These are phyloP conservation scores for Mucor piriformis DNA, from an alignment of 371 early-diverging fungal genomes.

Conservation along the genomic window DNA sequence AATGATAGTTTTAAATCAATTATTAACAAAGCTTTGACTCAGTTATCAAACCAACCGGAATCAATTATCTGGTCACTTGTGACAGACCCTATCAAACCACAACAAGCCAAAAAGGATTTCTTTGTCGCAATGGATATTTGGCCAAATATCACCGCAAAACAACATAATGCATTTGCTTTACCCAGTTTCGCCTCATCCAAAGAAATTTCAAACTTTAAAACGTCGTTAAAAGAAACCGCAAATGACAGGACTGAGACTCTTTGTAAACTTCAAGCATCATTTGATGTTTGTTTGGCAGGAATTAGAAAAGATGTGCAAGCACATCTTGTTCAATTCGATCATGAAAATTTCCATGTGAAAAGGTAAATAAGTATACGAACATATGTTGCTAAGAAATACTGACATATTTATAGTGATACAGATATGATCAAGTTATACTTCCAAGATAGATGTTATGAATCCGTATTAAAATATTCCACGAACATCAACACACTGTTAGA, in stretches of 20 bases:
- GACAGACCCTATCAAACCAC: conserved; percentile 23
- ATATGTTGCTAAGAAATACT: neutral
- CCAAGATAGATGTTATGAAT: conserved; percentile 25
- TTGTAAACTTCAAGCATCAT: conserved; percentile 19
- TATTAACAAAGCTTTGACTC: conserved; percentile 30
- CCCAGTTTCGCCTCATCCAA: conserved; percentile 30
- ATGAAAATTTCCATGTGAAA: conserved; percentile 26
- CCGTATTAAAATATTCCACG: conserved; percentile 19
- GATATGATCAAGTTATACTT: conserved; percentile 30
- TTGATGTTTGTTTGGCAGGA: conserved; percentile 23
- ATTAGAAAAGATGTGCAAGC: conserved; percentile 29
- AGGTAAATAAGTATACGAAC: conserved; percentile 18
- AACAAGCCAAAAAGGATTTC: neutral
- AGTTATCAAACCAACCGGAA: conserved; percentile 41
- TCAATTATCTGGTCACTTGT: conserved; percentile 31
- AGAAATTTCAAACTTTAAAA: conserved; percentile 33
- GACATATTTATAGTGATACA: conserved; percentile 26
- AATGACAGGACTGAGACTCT: conserved; percentile 28
- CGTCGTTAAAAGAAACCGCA: conserved; percentile 27
- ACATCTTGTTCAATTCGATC: conserved; percentile 17
- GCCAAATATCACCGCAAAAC: conserved; percentile 14
- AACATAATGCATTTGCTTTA: conserved; percentile 17
- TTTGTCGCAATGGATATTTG: conserved; percentile 20
- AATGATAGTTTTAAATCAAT: conserved; percentile 37
- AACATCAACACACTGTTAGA: conserved; percentile 13